Percentiles rank a stretch among this genome's conserved stretches.
These are phyloP conservation scores for Ceratorhiza oryzae-sativae DNA, from an alignment of 1,284 basidiomycete genomes.

Conservation along the genomic window DNA sequence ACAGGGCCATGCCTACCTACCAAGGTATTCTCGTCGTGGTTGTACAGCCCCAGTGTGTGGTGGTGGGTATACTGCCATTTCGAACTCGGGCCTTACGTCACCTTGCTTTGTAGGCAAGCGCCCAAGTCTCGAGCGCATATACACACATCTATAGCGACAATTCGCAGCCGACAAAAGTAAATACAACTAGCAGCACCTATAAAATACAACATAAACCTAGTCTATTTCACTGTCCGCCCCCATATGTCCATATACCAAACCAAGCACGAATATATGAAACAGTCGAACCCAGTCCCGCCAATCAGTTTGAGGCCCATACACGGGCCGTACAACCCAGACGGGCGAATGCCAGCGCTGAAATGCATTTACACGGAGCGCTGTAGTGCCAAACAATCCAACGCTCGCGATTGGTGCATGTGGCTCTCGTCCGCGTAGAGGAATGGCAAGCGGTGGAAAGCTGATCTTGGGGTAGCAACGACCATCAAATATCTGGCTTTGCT, in stretches of 20 bases:
- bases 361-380: neutral
- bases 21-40: no score
- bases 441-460: neutral
- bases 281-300: neutral
- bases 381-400: neutral
- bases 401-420: neutral
- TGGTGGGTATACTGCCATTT: neutral
- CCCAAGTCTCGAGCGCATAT: neutral
- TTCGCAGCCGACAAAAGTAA: neutral
- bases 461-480: no score
- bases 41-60: neutral
- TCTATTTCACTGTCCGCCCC: neutral
- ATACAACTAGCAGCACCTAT: no score
- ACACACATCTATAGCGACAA: neutral
- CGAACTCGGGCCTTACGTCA: neutral
- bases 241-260: neutral
- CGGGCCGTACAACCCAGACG: constrained; percentile 19
- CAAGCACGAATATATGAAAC: neutral
- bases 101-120: neutral
- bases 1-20: neutral
- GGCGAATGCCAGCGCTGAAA: constrained; percentile 12
- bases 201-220: no score
- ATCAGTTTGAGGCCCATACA: neutral
- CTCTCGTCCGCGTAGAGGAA: neutral
- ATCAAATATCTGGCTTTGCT: no score